Conservation (phyloP, 306 rosid genomes). For the Prinsepia uniflora region DNA sequence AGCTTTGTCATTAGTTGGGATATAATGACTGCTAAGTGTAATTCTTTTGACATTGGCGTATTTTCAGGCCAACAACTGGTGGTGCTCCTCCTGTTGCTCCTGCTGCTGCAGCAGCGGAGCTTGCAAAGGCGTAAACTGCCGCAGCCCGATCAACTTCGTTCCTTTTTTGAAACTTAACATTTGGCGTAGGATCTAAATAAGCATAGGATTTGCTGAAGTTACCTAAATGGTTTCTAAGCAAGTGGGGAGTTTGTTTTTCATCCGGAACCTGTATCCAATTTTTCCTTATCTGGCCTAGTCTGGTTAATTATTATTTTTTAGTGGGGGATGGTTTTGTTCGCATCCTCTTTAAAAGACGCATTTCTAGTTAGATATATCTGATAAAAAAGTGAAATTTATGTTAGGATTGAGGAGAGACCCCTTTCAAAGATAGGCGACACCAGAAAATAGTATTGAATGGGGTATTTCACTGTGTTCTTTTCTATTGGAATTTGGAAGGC, state of each 20-base stretch:
- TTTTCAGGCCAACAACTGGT: conserved; percentile 90
- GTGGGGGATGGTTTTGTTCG: conserved; percentile 79
- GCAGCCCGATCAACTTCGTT: conserved; percentile 8
- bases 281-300: conserved; percentile 22
- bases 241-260: conserved; percentile 38
- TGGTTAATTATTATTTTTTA: background rate
- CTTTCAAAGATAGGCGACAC: background rate
- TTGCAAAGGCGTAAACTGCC: conserved; percentile 28
- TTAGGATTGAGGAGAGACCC: conserved; percentile 31
- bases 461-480: conserved; percentile 3
- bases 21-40: background rate
- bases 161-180: conserved; percentile 29
- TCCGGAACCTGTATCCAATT: conserved; percentile 38
- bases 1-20: background rate
- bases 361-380: conserved; percentile 38
- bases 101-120: conserved; percentile 26
- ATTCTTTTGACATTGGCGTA: conserved; percentile 12
- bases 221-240: conserved; percentile 38
- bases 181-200: conserved; percentile 50
- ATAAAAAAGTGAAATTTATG: conserved; percentile 37
- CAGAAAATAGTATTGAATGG: conserved; percentile 14
- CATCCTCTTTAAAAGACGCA: conserved; percentile 45
- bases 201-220: conserved; percentile 35
- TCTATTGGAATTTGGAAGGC: background rate
- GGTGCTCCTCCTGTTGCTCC: conserved; percentile 51